These are phyloP conservation scores for Ceriops tagal DNA, from an alignment of 345 rosid genomes.

Conservation along the genomic window DNA sequence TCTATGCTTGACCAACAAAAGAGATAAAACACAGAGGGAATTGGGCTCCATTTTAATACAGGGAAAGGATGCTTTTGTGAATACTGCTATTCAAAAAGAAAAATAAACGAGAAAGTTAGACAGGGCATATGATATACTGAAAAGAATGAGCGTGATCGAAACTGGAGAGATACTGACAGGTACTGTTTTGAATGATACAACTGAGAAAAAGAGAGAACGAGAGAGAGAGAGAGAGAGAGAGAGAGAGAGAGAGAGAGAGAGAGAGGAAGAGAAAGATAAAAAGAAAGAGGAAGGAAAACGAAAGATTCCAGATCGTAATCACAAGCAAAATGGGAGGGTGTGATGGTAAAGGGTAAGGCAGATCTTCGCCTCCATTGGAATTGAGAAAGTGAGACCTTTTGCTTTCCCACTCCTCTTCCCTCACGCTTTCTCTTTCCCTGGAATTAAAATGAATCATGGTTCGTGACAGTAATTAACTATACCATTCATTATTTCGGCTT, in stretches of 20 bases:
- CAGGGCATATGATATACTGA: neutral
- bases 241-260: neutral
- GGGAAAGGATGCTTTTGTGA: too few species aligned
- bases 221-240: slow-evolving; percentile 1
- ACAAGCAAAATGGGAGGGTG: slow-evolving; percentile 38
- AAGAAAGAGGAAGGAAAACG: slow-evolving; percentile 8
- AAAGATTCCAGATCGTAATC: slow-evolving; percentile 52
- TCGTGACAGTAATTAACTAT: too few species aligned
- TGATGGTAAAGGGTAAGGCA: slow-evolving; percentile 28
- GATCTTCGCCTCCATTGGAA: slow-evolving; percentile 50
- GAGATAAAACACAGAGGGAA: too few species aligned
- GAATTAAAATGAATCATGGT: too few species aligned
- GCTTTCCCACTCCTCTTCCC: slow-evolving; percentile 21
- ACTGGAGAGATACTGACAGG: slow-evolving; percentile 22
- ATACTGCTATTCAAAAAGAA: neutral
- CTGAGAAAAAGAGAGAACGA: slow-evolving; percentile 1
- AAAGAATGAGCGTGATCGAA: slow-evolving; percentile 26
- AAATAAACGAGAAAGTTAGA: neutral
- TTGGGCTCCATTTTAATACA: too few species aligned
- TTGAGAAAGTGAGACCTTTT: slow-evolving; percentile 50
- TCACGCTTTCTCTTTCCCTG: neutral
- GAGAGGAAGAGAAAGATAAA: neutral
- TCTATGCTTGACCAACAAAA: too few species aligned
- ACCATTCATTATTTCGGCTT: too few species aligned
- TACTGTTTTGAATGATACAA: slow-evolving; percentile 2